Base-by-base conservation (phyloP, 441 rosid species). In the Rhodomyrtus psidioides region DNA sequence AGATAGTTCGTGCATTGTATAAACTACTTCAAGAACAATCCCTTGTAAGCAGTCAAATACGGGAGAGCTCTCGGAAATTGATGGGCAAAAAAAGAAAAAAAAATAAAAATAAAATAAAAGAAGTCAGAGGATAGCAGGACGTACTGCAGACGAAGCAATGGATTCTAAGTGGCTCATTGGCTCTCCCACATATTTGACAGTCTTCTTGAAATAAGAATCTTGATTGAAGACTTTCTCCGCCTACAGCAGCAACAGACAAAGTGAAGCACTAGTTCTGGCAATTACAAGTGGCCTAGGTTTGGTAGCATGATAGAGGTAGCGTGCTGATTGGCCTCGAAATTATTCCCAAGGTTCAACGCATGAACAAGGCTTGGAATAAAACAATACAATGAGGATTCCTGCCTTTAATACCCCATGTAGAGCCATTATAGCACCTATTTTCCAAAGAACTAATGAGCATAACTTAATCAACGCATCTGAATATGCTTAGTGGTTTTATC, bases 201-300 rank as follows among this genome's bases (percentile, higher is more conserved):
- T 82, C 88, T 84, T 89, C 90, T 91, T 92, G 92, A 89, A 92
- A 84, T 88, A 92, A 46, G 89, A 58, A 60, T 91, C 92, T 26
- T 91, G 92, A 74, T 92, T 92, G 84, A 89, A 92, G 54, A 91
- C 94, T 79, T 92, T 92, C 88, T 92, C 94, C 17, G 94, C 94
- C 94, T 92, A 89, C 85, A 87, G 84, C 44, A 42, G 34, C 30
- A 39, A 70, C 49, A 10, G 79, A 34, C 49, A 34, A 34, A 65
- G 49, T 39, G 16, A 39, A 34, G n/a, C 79, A 34, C 19, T 70
- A 39, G 79, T 34, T 70, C 49, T 21, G 79, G 49, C 74, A 76
- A 27, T 55, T 59, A 49, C 54, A 59, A 57, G 56, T n/a, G 42
- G 57, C 49, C 49, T 70, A 70, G n/a, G 9, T 70, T 34, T 39